Evolutionary conservation across 2,329 filamentous ascomycete species (phyloP), one percentile per base, ranked within the genome.

Genomic region (Arthrobotrys megalospora): DNA sequence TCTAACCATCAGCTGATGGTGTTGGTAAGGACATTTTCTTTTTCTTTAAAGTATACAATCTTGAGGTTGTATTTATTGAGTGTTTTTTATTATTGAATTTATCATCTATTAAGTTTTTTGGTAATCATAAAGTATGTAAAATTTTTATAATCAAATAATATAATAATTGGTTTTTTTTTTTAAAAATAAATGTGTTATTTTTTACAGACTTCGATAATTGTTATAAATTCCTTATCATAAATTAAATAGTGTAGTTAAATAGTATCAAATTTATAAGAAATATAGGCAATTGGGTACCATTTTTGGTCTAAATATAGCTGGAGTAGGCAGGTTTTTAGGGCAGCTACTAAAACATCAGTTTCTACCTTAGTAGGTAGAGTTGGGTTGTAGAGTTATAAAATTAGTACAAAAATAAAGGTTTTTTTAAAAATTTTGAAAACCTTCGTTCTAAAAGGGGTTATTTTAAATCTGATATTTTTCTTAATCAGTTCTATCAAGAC

Each of bases 211-310:
- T 68, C 16, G 4, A 52, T 36, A 60, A 68, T 38, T 60, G 24
- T 38, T 62, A 53, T 32, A 14, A 68, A 36, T 68, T 43, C 10
- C 62, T 68, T n/a, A 38, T 53, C 62, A 60, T 53, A 53, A 34
- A 36, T 68, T 36, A 38, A 5, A 38, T 53, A 53, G 36, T 41
- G n/a, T 43, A 16, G 16, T 21, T 43, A 4, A 5, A 28, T 55
- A 24, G 32, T 11, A 55, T 24, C 32, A 32, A 55, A 55, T 55
- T 55, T 55, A 55, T 55, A 32, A 24, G 24, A 55, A 24, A 55
- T 19, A n/a, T 55, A 55, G 6, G 14, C 32, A 32, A 55, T 28
- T 32, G 14, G 14, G 14, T 55, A 32, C 21, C n/a, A 43, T 43
- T 47, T 19, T 4, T 43, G 32, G 10, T 53, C 16, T 16, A 36